phyloP scores from a whole-genome alignment of 2,329 filamentous ascomycete genomes.

The Microdochium bolleyi region DNA sequence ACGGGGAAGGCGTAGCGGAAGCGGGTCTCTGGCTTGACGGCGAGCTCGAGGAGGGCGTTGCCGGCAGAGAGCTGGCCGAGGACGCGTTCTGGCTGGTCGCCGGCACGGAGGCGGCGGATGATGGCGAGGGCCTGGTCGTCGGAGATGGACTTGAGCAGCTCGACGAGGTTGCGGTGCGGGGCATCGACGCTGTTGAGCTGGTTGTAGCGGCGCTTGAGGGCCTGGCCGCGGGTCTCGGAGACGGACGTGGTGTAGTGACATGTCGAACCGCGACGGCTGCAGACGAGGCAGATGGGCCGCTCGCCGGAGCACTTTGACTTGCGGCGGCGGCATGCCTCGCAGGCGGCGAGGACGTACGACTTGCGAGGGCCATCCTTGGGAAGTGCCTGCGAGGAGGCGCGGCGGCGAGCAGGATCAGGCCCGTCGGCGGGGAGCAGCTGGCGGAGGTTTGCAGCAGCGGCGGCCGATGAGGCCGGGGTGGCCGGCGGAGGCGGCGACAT shows the following conservation, averaged over 20 bases:
- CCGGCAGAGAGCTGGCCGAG: slow-evolving; percentile 25
- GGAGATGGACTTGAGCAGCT: slow-evolving; percentile 11
- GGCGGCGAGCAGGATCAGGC: not conserved
- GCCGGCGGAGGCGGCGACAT: not conserved
- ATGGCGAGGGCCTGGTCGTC: slow-evolving; percentile 24
- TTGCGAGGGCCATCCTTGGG: not conserved
- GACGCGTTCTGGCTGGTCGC: slow-evolving; percentile 20
- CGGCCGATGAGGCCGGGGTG: not conserved
- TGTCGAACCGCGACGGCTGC: slow-evolving; percentile 4
- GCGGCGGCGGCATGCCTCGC: not conserved
- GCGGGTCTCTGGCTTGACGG: slow-evolving; percentile 25
- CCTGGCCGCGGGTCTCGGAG: slow-evolving; percentile 21
- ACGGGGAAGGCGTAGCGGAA: slow-evolving; percentile 32
- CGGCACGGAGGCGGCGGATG: slow-evolving; percentile 24
- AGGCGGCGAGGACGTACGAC: slow-evolving; percentile 1
- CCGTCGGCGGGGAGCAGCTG: not conserved
- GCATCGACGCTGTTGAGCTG: slow-evolving; percentile 17
- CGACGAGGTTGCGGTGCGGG: slow-evolving; percentile 18
- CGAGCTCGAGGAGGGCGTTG: slow-evolving; percentile 27
- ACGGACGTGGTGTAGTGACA: slow-evolving; percentile 21
- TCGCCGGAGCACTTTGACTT: slow-evolving; percentile 1
- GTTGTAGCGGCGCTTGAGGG: slow-evolving; percentile 20
- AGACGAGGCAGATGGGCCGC: not conserved
- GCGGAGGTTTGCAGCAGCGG: not conserved
- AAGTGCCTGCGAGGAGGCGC: not conserved